A percentile compares a stretch with the other conserved stretches of the same genome.
These are phyloP conservation scores for Alternaria conjuncta DNA, from an alignment of 2,329 filamentous ascomycete genomes.

Conservation along the genomic window DNA sequence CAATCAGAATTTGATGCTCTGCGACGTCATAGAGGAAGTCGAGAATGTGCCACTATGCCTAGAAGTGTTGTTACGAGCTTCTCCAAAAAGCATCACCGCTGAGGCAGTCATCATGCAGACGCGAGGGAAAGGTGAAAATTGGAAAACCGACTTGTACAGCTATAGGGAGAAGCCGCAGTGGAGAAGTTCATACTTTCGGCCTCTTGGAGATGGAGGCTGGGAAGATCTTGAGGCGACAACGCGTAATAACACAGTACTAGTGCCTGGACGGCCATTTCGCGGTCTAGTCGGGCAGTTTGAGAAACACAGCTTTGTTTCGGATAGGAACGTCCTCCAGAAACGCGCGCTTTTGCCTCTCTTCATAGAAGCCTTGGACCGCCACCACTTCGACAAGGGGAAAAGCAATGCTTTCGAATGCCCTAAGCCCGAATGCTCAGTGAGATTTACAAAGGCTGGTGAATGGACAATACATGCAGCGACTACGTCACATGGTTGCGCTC, in stretches of 20 bases:
- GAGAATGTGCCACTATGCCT: constrained; percentile 7
- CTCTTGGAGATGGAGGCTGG: not conserved
- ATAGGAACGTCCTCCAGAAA: not conserved
- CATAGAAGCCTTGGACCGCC: constrained; percentile 23
- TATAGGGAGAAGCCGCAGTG: not conserved
- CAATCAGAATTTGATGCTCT: constrained; percentile 11
- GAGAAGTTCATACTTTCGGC: not conserved
- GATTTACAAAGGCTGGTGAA: constrained; percentile 19
- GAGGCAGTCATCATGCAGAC: not conserved
- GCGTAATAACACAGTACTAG: not conserved
- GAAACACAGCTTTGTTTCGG: not conserved
- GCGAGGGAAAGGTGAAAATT: not conserved
- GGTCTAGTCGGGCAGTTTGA: not conserved
- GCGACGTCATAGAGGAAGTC: not conserved
- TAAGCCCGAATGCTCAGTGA: constrained; percentile 6
- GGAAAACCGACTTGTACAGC: not conserved
- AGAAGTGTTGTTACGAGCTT: constrained; percentile 9
- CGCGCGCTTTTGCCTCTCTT: constrained; percentile 11
- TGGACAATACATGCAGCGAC: constrained; percentile 24
- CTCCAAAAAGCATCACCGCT: constrained; percentile 5
- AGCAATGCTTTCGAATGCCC: constrained; percentile 17
- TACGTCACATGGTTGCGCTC: not conserved
- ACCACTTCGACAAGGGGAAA: constrained; percentile 16
- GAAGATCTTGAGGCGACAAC: not conserved
- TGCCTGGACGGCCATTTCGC: not conserved